These are phyloP conservation scores for Dactylellina haptotyla DNA, from an alignment of 2,329 filamentous ascomycete species.

Conservation along the genomic window DNA sequence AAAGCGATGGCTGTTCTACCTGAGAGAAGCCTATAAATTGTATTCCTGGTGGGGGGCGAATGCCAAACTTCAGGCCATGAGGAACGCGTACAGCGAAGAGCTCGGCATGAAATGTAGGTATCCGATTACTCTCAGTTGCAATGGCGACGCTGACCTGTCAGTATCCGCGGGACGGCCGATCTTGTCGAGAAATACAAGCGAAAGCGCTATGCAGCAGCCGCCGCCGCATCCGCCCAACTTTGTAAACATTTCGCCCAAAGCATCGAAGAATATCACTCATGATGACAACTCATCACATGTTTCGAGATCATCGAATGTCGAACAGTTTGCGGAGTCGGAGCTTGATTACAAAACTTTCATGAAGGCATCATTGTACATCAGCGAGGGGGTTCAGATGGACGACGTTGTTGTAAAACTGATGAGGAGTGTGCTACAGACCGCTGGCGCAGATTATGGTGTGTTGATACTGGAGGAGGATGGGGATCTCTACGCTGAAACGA, in stretches of 20 bases:
- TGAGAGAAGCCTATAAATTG: slow-evolving; percentile 57
- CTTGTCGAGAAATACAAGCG: slow-evolving; percentile 53
- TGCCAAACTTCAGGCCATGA: slow-evolving; percentile 57
- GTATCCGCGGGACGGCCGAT: slow-evolving; percentile 20
- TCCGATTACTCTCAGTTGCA: slow-evolving; percentile 5
- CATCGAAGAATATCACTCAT: slow-evolving; percentile 47
- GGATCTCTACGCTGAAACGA: slow-evolving; percentile 57
- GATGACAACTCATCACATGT: slow-evolving; percentile 56
- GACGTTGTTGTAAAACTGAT: slow-evolving; percentile 58
- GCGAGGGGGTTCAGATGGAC: slow-evolving; percentile 58
- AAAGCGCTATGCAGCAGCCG: slow-evolving; percentile 39
- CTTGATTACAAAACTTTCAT: slow-evolving; percentile 58
- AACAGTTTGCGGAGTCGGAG: slow-evolving; percentile 57
- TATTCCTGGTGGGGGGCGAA: slow-evolving; percentile 58
- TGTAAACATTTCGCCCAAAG: slow-evolving; percentile 29
- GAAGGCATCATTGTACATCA: slow-evolving; percentile 58
- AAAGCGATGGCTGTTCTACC: slow-evolving; percentile 55
- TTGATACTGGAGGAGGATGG: slow-evolving; percentile 58
- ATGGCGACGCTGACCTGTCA: slow-evolving; percentile 27
- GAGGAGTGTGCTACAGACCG: slow-evolving; percentile 58
- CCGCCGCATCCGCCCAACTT: slow-evolving; percentile 13
- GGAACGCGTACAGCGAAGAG: slow-evolving; percentile 56
- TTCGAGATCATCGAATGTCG: slow-evolving; percentile 56
- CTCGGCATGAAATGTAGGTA: slow-evolving; percentile 54
- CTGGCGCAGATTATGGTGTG: slow-evolving; percentile 58